These are phyloP conservation scores for Kentomonas sorsogonicus DNA, from an alignment of 208 protist genomes.

Conservation along the genomic window DNA sequence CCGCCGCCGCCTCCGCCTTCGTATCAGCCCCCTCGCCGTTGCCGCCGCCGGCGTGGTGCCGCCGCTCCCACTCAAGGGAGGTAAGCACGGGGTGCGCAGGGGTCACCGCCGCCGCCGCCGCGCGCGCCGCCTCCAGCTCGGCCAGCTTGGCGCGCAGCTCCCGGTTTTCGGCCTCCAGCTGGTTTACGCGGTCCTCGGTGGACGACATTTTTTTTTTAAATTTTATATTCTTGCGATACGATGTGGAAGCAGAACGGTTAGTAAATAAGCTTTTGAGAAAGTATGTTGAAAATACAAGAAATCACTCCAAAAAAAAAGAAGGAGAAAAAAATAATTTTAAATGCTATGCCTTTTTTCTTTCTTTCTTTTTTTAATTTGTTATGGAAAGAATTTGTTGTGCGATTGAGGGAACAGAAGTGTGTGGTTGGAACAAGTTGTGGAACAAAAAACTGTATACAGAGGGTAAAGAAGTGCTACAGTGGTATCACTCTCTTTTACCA, in stretches of 20 bases:
- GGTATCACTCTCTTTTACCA: not conserved
- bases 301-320: too few species aligned
- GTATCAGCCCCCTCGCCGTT: too few species aligned
- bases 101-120: slow-evolving; percentile 37
- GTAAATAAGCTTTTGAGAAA: too few species aligned
- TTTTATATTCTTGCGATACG: not conserved
- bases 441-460: not conserved
- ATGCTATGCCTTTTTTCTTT: not conserved
- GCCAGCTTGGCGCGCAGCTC: slow-evolving; percentile 35
- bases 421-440: not conserved
- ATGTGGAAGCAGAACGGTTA: not conserved
- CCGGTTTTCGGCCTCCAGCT: slow-evolving; percentile 44
- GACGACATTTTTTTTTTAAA: not conserved
- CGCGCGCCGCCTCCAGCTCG: slow-evolving; percentile 49
- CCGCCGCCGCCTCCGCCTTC: slow-evolving; percentile 37
- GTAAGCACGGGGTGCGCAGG: slow-evolving; percentile 34
- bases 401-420: too few species aligned
- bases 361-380: not conserved
- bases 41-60: too few species aligned
- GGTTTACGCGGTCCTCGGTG: slow-evolving; percentile 21
- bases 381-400: not conserved
- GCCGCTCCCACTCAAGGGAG: slow-evolving; percentile 48
- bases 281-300: too few species aligned
- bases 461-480: not conserved
- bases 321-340: not conserved